Conservation (phyloP, 164 flowering plant genomes). For the Echeveria elegans region DNA sequence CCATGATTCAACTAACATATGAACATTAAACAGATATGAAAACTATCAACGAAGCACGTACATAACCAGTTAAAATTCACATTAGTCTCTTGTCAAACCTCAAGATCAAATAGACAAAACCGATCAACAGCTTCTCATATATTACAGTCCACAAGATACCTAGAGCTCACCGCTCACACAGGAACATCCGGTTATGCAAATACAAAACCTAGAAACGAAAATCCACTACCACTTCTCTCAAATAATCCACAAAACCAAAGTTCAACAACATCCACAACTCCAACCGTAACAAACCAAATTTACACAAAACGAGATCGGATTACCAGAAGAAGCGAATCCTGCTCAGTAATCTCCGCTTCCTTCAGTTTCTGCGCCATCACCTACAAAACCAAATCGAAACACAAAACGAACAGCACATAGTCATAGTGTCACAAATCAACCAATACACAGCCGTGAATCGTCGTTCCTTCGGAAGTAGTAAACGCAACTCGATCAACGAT, state of each 20-base stretch:
- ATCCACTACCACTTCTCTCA: background rate
- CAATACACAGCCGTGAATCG: background rate
- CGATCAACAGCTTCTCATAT: too few relatives aligned
- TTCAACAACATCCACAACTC: background rate
- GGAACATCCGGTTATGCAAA: too few relatives aligned
- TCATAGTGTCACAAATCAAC: background rate
- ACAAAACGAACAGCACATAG: background rate
- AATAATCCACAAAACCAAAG: background rate
- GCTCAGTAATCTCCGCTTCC: conserved; percentile 84
- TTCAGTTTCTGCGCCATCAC: conserved; percentile 75
- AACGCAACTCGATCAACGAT: background rate
- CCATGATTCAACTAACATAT: background rate
- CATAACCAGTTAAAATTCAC: background rate
- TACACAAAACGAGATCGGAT: background rate
- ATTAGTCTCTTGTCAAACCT: background rate
- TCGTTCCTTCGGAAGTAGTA: background rate
- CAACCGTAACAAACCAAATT: background rate
- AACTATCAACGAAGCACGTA: background rate
- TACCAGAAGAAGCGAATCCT: conserved; percentile 88
- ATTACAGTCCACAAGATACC: too few relatives aligned
- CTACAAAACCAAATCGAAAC: conserved; percentile 21
- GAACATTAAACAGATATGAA: background rate
- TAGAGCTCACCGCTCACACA: too few relatives aligned
- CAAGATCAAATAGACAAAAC: background rate
- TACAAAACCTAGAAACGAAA: background rate